These are phyloP conservation scores for Lachancea cidri DNA, from an alignment of 805 yeast genomes.

Conservation along the genomic window DNA sequence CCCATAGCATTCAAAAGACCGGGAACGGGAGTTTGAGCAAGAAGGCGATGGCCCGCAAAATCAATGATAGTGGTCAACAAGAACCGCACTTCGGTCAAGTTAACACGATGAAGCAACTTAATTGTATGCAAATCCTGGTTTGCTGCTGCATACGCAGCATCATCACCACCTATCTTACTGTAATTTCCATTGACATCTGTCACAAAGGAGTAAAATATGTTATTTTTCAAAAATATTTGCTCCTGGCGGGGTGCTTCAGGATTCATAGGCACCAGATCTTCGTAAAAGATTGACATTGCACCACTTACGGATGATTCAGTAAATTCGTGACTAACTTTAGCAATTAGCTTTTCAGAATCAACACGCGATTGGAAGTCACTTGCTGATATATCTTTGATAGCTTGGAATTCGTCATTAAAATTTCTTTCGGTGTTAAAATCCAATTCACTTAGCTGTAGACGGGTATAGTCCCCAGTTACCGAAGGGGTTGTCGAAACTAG, in stretches of 20 bases:
- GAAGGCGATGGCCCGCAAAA: slow-evolving; percentile 79
- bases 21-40: slow-evolving; percentile 95
- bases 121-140: slow-evolving; percentile 75
- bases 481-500: slow-evolving; percentile 34
- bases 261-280: slow-evolving; percentile 72
- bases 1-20: slow-evolving; percentile 50
- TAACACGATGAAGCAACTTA: slow-evolving; percentile 60
- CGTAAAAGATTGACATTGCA: slow-evolving; percentile 69
- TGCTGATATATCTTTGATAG: slow-evolving; percentile 66
- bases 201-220: slow-evolving; percentile 82
- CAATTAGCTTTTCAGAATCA: slow-evolving; percentile 67
- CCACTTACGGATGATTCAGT: slow-evolving; percentile 71
- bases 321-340: slow-evolving; percentile 71
- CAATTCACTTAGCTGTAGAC: slow-evolving; percentile 44
- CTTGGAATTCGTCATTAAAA: slow-evolving; percentile 89
- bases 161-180: slow-evolving; percentile 67
- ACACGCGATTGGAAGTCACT: slow-evolving; percentile 58
- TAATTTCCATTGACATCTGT: slow-evolving; percentile 56
- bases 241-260: slow-evolving; percentile 61
- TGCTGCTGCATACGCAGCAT: slow-evolving; percentile 77
- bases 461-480: slow-evolving; percentile 49
- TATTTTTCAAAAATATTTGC: slow-evolving; percentile 71
- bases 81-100: slow-evolving; percentile 57
- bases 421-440: slow-evolving; percentile 48
- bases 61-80: slow-evolving; percentile 84